Conservation (phyloP, 2,329 filamentous ascomycete species). For the Lachnellula occidentalis region DNA sequence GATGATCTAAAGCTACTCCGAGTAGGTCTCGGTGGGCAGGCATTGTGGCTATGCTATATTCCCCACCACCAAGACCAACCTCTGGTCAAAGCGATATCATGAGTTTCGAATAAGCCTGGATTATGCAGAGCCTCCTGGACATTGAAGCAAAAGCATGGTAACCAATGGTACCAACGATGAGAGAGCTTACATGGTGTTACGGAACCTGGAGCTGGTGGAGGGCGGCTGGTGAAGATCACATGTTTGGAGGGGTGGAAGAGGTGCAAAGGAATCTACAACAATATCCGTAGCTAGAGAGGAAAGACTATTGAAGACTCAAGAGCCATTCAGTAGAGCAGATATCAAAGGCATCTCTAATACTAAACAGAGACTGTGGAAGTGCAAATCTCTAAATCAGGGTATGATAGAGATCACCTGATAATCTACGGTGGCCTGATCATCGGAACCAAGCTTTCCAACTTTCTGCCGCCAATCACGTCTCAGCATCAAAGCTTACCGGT, state of each 20-base stretch:
- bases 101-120: background rate
- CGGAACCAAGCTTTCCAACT: background rate
- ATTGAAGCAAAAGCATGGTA: background rate
- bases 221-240: constrained; percentile 1
- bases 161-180: background rate
- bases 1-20: background rate
- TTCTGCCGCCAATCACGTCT: constrained; percentile 1
- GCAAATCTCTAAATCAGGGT: no score
- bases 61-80: background rate
- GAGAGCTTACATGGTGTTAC: background rate
- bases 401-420: constrained; percentile 7
- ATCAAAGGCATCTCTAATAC: background rate
- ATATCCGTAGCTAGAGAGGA: no score
- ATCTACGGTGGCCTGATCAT: constrained; percentile 1
- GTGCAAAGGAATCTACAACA: no score
- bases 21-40: background rate
- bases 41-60: background rate
- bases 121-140: background rate
- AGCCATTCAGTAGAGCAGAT: no score
- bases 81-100: background rate
- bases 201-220: background rate
- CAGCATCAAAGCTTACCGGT: background rate
- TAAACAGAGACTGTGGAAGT: background rate
- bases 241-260: background rate
- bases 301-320: no score